Evolutionary conservation across 208 protist species (phyloP).

Genomic region (Endotrypanum monterogeii): DNA sequence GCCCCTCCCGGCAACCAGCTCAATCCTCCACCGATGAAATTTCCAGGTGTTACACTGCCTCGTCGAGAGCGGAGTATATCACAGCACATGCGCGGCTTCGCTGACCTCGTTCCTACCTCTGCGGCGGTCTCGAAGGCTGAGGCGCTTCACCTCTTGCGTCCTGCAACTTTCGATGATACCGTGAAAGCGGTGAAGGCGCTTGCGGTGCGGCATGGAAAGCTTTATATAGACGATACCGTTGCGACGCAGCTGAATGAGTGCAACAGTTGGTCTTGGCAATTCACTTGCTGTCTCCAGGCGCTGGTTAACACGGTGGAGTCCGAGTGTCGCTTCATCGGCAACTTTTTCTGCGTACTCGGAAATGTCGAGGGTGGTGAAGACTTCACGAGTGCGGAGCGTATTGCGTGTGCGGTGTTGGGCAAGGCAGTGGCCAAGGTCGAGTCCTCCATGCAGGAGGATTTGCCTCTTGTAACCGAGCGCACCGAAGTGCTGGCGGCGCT

Average conservation of each 20-base stretch:
- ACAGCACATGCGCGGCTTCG: constrained; percentile 63
- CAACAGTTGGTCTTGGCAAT: constrained; percentile 72
- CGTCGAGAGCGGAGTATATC: constrained; percentile 75
- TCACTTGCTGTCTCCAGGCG: constrained; percentile 49
- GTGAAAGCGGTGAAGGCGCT: constrained; percentile 51
- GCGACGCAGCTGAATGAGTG: constrained; percentile 43
- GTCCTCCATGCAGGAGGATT: constrained; percentile 38
- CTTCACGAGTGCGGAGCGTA: constrained; percentile 53
- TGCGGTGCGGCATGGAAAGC: constrained; percentile 44
- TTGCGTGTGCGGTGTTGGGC: constrained; percentile 61
- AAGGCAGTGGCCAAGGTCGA: constrained; percentile 41
- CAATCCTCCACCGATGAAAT: constrained; percentile 33
- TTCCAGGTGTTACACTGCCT: constrained; percentile 48
- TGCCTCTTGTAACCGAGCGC: constrained; percentile 58
- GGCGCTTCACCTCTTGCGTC: constrained; percentile 38
- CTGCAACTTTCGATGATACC: constrained; percentile 64
- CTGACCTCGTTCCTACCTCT: constrained; percentile 7
- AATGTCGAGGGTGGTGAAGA: constrained; percentile 49
- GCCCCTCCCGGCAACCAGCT: constrained; percentile 63
- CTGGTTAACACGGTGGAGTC: constrained; percentile 60
- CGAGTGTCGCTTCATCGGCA: constrained; percentile 80
- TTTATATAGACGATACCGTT: constrained; percentile 39
- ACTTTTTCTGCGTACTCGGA: constrained; percentile 73
- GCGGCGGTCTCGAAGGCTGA: constrained; percentile 12
- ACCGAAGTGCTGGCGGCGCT: constrained; percentile 62